Base-by-base conservation (phyloP, 2,329 filamentous ascomycete species). In the Xylaria sp. region DNA sequence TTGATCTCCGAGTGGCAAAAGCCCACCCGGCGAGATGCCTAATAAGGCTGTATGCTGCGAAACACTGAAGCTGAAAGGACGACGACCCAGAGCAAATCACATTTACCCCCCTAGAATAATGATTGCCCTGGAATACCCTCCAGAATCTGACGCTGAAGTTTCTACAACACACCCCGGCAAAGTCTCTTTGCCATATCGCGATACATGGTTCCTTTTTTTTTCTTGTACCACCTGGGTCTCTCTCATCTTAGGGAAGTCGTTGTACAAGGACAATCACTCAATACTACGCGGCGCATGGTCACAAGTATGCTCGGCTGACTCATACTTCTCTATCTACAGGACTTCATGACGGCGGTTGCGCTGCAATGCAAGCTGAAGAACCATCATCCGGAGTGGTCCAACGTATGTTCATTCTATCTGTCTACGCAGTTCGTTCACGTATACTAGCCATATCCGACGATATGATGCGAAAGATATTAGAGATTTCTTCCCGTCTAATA, bases 381-480 rank as follows among this genome's bases (percentile, higher is more conserved):
- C 74, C 91, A 94, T 77, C 91, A 94, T 75, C 91, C 91, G 0
- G 91, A 93, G 78, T 93, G 91, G 91, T 90, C 89, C 2, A 93
- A 94, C 76, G 90, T 90, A 80, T 73, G 84, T 78, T 32, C 39
- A 7, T 23, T 34, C 28, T 20, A 12, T 55, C 10, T 37, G 10
- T 5, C 41, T 18, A n/a, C 41, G 28, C 9, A 32, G 13, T 9
- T 34, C 13, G 41, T 18, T 46, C 18, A 18, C n/a, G n/a, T 15
- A 63, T 46, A 57, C 15, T 41, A 55, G 28, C 57, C 48, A 18
- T 34, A 46, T 64, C 69, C 32, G 58, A 72, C 48, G 55, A 15
- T 37, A 68, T 70, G 65, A 23, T 64, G 70, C 68, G 65, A 70
- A 44, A 7, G 28, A 39, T 52, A 58, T 48, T 18, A 13, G 41